These are phyloP conservation scores for Chaetomiaceae sp. DNA, from an alignment of 2,329 filamentous ascomycete species.

Conservation along the genomic window DNA sequence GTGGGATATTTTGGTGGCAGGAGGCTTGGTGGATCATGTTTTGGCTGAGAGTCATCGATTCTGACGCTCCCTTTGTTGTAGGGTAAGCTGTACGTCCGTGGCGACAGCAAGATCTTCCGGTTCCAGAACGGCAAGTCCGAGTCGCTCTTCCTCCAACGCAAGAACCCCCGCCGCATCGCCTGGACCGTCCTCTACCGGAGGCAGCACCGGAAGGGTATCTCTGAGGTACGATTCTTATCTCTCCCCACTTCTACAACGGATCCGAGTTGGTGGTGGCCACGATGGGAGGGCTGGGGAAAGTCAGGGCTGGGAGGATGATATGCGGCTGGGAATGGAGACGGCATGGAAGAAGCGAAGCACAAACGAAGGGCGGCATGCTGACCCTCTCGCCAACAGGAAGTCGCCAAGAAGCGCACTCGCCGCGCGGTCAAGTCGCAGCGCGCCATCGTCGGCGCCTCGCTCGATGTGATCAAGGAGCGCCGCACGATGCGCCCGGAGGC, in stretches of 20 bases:
- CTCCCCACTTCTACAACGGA: slow-evolving; percentile 1
- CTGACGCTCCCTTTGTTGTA: slow-evolving; percentile 40
- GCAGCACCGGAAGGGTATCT: slow-evolving; percentile 99
- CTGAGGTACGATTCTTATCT: slow-evolving; percentile 80
- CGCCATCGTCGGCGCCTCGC: slow-evolving; percentile 96
- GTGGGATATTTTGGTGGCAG: slow-evolving; percentile 7
- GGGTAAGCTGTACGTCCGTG: slow-evolving; percentile 99
- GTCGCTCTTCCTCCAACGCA: slow-evolving; percentile 99
- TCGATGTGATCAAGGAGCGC: slow-evolving; percentile 99
- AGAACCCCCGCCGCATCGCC: slow-evolving; percentile 99
- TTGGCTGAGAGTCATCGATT: not conserved
- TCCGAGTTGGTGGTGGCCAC: slow-evolving; percentile 2
- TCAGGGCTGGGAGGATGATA: slow-evolving; percentile 3
- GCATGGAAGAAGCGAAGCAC: slow-evolving; percentile 1
- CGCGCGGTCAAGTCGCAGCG: slow-evolving; percentile 98
- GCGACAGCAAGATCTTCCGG: slow-evolving; percentile 99
- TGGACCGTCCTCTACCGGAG: slow-evolving; percentile 98
- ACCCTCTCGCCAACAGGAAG: slow-evolving; percentile 69
- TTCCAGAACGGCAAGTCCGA: slow-evolving; percentile 99
- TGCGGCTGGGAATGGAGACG: not conserved
- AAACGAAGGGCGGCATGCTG: slow-evolving; percentile 27
- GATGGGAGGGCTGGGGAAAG: not conserved
- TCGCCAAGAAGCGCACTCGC: slow-evolving; percentile 99
- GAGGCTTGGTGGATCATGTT: slow-evolving; percentile 1
- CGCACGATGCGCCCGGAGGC: slow-evolving; percentile 91